Conservation (phyloP, 768 basidiomycete genomes). For the Xerocomellus intermedius region DNA sequence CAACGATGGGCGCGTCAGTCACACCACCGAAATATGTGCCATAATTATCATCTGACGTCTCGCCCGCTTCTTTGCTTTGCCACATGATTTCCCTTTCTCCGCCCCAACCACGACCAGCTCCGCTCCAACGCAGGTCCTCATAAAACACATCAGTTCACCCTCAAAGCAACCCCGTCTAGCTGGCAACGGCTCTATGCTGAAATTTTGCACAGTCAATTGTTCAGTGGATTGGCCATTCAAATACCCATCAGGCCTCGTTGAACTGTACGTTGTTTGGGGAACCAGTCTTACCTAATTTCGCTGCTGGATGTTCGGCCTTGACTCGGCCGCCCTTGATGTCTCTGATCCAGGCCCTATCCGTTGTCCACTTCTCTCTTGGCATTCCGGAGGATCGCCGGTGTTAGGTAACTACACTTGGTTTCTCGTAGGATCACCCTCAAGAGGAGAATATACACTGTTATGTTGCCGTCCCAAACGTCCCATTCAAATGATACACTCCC, state of each 20-base stretch:
- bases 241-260: background rate
- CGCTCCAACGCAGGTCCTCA: slow-evolving; percentile 30
- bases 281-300: background rate
- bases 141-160: background rate
- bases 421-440: background rate
- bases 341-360: background rate
- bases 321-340: background rate
- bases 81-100: slow-evolving; percentile 33
- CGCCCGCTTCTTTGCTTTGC: slow-evolving; percentile 16
- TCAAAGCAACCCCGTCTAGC: background rate
- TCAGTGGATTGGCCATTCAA: background rate
- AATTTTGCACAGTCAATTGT: background rate
- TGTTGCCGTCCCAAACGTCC: background rate
- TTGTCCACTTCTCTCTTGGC: background rate
- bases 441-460: background rate
- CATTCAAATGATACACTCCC: background rate
- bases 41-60: slow-evolving; percentile 24
- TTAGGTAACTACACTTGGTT: background rate
- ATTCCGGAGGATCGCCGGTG: background rate
- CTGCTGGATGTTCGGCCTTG: slow-evolving; percentile 3
- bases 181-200: too few species aligned
- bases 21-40: slow-evolving; percentile 14
- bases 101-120: slow-evolving; percentile 35
- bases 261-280: background rate
- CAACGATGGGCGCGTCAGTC: slow-evolving; percentile 5